phyloP scores from a whole-genome alignment of 805 yeast species.

The Barnettozyma populi region DNA sequence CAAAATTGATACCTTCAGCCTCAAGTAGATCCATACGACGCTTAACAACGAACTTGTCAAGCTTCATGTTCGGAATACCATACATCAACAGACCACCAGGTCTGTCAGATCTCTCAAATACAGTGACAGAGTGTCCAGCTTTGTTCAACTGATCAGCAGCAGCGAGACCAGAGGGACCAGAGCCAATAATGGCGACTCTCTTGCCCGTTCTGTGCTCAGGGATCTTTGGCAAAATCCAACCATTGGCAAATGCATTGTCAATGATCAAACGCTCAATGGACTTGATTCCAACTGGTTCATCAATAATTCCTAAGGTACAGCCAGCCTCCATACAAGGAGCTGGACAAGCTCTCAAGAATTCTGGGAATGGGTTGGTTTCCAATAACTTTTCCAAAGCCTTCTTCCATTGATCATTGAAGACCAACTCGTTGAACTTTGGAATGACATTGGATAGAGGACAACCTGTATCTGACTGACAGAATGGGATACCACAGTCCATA shows the following conservation, averaged over 20 bases:
- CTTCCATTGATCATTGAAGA: conserved; percentile 90
- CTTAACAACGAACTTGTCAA: conserved; percentile 88
- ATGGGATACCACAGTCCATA: conserved; percentile 99
- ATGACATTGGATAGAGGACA: conserved; percentile 96
- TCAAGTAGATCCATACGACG: conserved; percentile 87
- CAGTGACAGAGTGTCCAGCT: conserved; percentile 91
- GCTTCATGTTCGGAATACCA: conserved; percentile 98
- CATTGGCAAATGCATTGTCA: conserved; percentile 93
- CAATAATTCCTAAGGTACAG: conserved; percentile 87
- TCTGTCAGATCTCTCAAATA: conserved; percentile 90
- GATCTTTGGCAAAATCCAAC: conserved; percentile 87
- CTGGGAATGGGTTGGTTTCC: conserved; percentile 98
- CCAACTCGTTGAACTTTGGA: conserved; percentile 97
- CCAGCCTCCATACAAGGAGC: conserved; percentile 97
- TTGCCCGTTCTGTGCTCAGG: conserved; percentile 82
- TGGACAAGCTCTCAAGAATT: conserved; percentile 96
- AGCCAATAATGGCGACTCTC: conserved; percentile 81
- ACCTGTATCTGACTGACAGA: conserved; percentile 97
- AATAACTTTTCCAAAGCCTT: conserved; percentile 86
- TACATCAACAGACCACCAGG: conserved; percentile 97
- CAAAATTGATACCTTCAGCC: conserved; percentile 83
- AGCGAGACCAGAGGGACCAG: conserved; percentile 97
- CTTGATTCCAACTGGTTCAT: conserved; percentile 94
- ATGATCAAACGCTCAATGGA: conserved; percentile 94
- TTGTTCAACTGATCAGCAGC: conserved; percentile 95